These are phyloP conservation scores for Leccinellum albellum DNA, from an alignment of 768 basidiomycete genomes.

Conservation along the genomic window DNA sequence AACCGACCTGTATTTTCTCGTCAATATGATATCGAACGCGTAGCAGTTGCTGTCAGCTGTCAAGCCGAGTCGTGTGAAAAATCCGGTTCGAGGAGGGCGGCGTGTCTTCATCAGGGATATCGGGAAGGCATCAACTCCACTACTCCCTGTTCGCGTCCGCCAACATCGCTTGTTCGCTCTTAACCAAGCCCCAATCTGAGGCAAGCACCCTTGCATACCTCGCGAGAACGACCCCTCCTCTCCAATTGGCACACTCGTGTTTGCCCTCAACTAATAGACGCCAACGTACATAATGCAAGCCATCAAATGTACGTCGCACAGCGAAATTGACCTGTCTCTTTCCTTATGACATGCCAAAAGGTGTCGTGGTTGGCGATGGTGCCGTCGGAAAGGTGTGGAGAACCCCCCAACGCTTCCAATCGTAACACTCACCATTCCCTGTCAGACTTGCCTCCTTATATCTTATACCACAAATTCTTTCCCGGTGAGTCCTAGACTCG, in stretches of 20 bases:
- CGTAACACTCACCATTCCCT: slow-evolving; percentile 11
- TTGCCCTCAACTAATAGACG: slow-evolving; percentile 14
- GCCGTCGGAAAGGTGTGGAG: slow-evolving; percentile 86
- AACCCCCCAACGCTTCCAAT: slow-evolving; percentile 1
- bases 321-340: slow-evolving; percentile 10
- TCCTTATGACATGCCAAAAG: slow-evolving; percentile 44
- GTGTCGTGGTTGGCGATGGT: slow-evolving; percentile 98
- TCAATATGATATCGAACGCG: not conserved
- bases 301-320: slow-evolving; percentile 73
- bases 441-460: slow-evolving; percentile 94
- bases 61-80: slow-evolving; percentile 23
- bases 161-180: not conserved
- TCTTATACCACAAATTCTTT: slow-evolving; percentile 99
- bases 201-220: not conserved
- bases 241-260: slow-evolving; percentile 7
- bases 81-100: slow-evolving; percentile 8
- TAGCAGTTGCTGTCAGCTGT: slow-evolving; percentile 7
- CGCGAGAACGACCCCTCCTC: slow-evolving; percentile 9
- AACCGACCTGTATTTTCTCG: slow-evolving; percentile 24
- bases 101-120: slow-evolving; percentile 27
- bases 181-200: not conserved
- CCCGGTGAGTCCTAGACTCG: slow-evolving; percentile 55
- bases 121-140: slow-evolving; percentile 23
- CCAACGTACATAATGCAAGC: slow-evolving; percentile 62
- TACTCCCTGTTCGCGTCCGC: slow-evolving; percentile 17